Evolutionary conservation across 352 stramenopile species (phyloP).

Genomic region (Pythium guiyangense): DNA sequence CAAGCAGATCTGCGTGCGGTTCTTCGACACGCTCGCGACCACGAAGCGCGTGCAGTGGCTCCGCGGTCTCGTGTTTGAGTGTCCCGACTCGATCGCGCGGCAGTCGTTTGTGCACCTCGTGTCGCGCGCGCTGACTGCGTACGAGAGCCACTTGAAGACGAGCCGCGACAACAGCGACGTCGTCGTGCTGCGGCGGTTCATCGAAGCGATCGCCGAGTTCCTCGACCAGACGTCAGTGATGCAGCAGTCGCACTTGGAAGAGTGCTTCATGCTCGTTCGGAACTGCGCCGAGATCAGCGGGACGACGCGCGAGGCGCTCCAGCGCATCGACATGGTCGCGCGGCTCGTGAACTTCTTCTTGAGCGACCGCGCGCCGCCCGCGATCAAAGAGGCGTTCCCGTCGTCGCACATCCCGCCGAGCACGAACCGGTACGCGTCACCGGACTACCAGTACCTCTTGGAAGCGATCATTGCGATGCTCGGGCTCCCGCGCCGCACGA

Average conservation of each 20-base stretch:
- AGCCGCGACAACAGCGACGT: conserved; percentile 13
- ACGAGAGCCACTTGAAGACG: conserved; percentile 44
- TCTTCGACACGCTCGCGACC: conserved; percentile 56
- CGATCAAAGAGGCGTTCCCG: conserved; percentile 72
- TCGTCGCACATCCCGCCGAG: conserved; percentile 38
- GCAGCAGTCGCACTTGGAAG: conserved; percentile 82
- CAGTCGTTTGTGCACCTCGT: conserved; percentile 86
- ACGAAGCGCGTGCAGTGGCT: conserved; percentile 61
- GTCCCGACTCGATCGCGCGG: conserved; percentile 76
- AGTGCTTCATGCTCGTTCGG: conserved; percentile 82
- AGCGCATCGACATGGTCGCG: conserved; percentile 67
- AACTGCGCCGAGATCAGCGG: conserved; percentile 67
- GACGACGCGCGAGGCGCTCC: conserved; percentile 42
- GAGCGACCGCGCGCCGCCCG: conserved; percentile 50
- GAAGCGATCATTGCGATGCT: conserved; percentile 86
- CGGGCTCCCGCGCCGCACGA: conserved; percentile 54
- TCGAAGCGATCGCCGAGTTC: conserved; percentile 50
- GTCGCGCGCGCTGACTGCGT: conserved; percentile 62
- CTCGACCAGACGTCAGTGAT: conserved; percentile 70
- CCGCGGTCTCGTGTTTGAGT: conserved; percentile 75
- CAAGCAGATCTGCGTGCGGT: conserved; percentile 63
- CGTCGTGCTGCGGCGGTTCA: conserved; percentile 25
- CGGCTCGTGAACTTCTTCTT: conserved; percentile 83
- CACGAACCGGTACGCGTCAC: conserved; percentile 53
- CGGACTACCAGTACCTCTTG: conserved; percentile 87